A percentile compares a stretch with the other conserved stretches of the same genome.
These are phyloP conservation scores for Xylariaceae sp. DNA, from an alignment of 2,329 filamentous ascomycete genomes.

Conservation along the genomic window DNA sequence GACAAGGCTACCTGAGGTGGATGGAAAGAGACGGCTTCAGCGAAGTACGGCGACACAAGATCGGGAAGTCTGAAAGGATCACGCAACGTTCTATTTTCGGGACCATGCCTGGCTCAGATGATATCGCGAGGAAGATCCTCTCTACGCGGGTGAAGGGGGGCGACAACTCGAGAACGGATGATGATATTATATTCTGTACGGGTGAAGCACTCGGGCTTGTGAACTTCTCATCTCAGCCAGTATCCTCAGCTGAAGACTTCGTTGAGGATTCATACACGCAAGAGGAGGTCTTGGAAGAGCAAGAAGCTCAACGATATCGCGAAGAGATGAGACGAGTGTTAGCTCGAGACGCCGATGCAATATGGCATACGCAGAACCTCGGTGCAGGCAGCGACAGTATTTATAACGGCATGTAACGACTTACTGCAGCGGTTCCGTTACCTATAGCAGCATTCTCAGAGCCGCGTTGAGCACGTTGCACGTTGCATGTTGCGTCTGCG, in stretches of 20 bases:
- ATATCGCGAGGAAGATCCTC: constrained; percentile 77
- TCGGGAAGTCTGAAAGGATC: constrained; percentile 51
- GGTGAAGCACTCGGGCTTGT: constrained; percentile 78
- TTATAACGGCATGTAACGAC: constrained; percentile 19
- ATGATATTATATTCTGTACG: constrained; percentile 82
- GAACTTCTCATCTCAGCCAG: constrained; percentile 52
- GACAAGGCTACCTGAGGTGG: constrained; percentile 82
- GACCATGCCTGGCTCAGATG: constrained; percentile 54
- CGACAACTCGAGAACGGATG: constrained; percentile 41
- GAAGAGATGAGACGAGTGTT: constrained; percentile 70
- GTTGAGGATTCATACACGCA: constrained; percentile 41
- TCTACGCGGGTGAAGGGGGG: constrained; percentile 47
- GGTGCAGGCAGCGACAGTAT: constrained; percentile 42
- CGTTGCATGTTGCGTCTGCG: no score
- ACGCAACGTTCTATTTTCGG: constrained; percentile 48
- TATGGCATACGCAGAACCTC: constrained; percentile 67
- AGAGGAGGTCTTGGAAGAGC: constrained; percentile 47
- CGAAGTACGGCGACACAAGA: constrained; percentile 51
- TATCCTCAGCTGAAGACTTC: constrained; percentile 49
- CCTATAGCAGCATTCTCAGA: neutral
- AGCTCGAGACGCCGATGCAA: constrained; percentile 73
- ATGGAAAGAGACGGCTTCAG: constrained; percentile 77
- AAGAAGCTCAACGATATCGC: constrained; percentile 59
- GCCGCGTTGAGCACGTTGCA: no score
- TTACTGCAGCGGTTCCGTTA: neutral